Base-by-base conservation (phyloP, 129 eudicot genomes). In the Helichrysum umbraculigerum region DNA sequence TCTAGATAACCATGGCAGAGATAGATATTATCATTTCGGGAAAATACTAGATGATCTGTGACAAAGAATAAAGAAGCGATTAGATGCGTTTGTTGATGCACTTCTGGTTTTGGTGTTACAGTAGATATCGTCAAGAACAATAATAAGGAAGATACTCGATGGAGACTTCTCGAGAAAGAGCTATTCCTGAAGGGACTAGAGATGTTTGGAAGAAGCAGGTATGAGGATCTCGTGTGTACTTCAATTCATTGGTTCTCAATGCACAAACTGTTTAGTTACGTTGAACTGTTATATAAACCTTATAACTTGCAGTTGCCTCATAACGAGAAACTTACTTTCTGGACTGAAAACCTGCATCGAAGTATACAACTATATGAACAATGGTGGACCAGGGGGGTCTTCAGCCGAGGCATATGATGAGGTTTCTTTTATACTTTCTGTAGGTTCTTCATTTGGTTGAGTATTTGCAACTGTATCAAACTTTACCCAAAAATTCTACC, bases 131-230 rank as follows among this genome's bases (percentile, higher is more conserved):
- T 71, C 63, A 28, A 52, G 54, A 7, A 22, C 17, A 29, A 29
- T 12, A 25, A 20, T 20, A 70, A 50, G 16, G 67, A 72, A 73
- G 69, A 35, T 15, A 35, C 77, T 9, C 75, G 74, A 50, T 92
- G 98, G 98, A 90, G 76, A 82, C 87, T 76, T 77, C 85, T 92
- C 44, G 98, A 92, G 86, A 86, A 86, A 82, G 96, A 92, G 37
- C 79, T 92, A 52, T 88, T 69, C 79, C 68, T 75, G 74, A 85
- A 88, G 77, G 98, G 98, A 64, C 21, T 90, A 70, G 87, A 90
- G 79, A 90, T 92, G 17, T 92, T 81, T 81, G 96, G 96, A 73
- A 86, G 87, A 85, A 88, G 88, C 79, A 92, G 96, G 98, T 88
- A 83, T 9, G 33, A 9, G 4, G 30, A 16, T 41, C 44, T 41